These are phyloP conservation scores for Quercus suber DNA, from an alignment of 306 rosid genomes.

Conservation along the genomic window DNA sequence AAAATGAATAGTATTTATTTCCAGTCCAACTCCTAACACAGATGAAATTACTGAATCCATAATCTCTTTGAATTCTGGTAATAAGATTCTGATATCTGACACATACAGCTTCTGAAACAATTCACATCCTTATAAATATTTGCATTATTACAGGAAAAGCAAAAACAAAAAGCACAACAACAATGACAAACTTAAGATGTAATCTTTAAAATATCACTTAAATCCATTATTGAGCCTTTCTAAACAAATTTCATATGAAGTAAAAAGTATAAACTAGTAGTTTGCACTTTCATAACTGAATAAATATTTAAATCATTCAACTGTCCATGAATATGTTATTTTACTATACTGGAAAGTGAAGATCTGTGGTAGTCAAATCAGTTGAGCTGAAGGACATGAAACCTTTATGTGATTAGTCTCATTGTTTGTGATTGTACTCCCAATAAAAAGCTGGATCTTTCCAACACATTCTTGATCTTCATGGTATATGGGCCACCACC, in stretches of 20 bases:
- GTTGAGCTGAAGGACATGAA: conserved; percentile 19
- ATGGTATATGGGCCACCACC: conserved; percentile 94
- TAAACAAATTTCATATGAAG: not conserved
- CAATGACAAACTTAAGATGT: not conserved
- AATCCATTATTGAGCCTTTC: not conserved
- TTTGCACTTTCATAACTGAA: not conserved
- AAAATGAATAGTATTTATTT: not conserved
- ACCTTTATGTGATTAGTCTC: conserved; percentile 83
- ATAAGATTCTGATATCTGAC: not conserved
- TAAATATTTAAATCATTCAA: not conserved
- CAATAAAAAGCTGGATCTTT: conserved; percentile 79
- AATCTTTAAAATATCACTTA: not conserved
- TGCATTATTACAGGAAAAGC: no score
- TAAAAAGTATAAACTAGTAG: not conserved
- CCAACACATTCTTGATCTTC: conserved; percentile 88
- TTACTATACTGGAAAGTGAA: not conserved
- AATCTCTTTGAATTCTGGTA: not conserved
- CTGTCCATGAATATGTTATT: not conserved
- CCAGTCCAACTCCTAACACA: not conserved
- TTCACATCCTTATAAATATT: not conserved
- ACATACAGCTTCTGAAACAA: not conserved
- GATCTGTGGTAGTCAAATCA: not conserved
- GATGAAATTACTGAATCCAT: not conserved
- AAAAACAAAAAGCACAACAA: no score
- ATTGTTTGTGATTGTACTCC: conserved; percentile 63